phyloP scores from a whole-genome alignment of 768 basidiomycete genomes.

The Phaffia tasmanica region DNA sequence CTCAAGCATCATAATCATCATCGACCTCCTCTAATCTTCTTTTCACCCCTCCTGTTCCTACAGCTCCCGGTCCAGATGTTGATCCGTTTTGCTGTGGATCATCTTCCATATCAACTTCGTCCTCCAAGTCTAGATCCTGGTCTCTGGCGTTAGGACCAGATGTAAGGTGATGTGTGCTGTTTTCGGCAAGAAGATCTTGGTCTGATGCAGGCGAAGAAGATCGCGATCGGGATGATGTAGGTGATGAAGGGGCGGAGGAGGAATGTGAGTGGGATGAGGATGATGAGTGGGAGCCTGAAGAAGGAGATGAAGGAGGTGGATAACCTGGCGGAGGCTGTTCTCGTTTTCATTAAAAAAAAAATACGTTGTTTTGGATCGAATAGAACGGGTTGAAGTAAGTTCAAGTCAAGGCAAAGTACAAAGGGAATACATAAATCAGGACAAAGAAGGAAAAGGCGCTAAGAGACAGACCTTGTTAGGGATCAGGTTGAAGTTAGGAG shows the following conservation, averaged over 20 bases:
- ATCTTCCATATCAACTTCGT: conserved; percentile 1
- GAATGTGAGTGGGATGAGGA: conserved; percentile 14
- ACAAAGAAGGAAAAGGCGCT: not conserved
- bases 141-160: not conserved
- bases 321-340: conserved; percentile 5
- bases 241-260: not conserved
- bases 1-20: conserved; percentile 25
- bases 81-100: conserved; percentile 2
- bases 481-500: conserved; percentile 40
- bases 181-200: not conserved
- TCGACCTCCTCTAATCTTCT: conserved; percentile 21
- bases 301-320: not conserved
- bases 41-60: conserved; percentile 9
- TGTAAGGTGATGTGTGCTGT: not conserved
- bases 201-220: not conserved
- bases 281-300: conserved; percentile 6
- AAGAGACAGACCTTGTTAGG: conserved; percentile 30
- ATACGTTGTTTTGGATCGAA: not conserved
- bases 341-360: not conserved
- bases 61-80: not conserved
- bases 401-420: not conserved
- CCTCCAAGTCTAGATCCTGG: not conserved
- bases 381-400: not conserved
- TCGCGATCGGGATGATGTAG: not conserved
- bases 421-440: not conserved